Evolutionary conservation across 1,139 yeast species (phyloP).

Genomic region (Geotrichum macrosporum): DNA sequence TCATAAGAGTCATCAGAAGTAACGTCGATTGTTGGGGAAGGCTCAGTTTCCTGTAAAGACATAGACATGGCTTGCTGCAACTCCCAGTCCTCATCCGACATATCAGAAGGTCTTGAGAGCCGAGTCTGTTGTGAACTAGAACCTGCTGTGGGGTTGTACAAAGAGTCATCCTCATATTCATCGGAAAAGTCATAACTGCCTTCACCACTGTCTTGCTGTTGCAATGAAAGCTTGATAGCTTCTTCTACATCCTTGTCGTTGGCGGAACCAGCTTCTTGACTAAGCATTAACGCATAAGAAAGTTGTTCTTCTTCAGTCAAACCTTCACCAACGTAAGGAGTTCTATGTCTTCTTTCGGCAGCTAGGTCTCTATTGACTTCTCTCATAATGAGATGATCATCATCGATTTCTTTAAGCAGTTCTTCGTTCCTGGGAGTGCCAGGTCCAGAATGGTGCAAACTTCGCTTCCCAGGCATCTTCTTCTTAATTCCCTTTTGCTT

Average conservation of each 20-base stretch:
- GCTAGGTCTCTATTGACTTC: constrained; percentile 25
- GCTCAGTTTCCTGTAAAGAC: neutral
- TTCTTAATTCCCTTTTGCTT: constrained; percentile 28
- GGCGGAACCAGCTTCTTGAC: constrained; percentile 28
- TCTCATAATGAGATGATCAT: constrained; percentile 33
- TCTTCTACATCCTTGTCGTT: constrained; percentile 25
- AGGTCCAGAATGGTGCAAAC: constrained; percentile 4
- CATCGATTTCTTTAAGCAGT: constrained; percentile 34
- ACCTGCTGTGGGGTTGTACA: neutral
- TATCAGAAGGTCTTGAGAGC: constrained; percentile 3
- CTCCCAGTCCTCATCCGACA: constrained; percentile 10
- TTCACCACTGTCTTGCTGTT: too few species aligned
- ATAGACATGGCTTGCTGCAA: constrained; percentile 1
- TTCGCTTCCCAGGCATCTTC: constrained; percentile 31
- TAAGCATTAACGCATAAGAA: constrained; percentile 42
- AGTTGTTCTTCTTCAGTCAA: constrained; percentile 45
- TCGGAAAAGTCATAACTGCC: constrained; percentile 17
- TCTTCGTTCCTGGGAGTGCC: constrained; percentile 34
- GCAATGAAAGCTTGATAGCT: too few species aligned
- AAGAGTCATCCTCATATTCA: neutral
- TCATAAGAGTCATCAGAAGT: constrained; percentile 13
- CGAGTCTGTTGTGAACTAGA: constrained; percentile 1
- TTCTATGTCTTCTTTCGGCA: constrained; percentile 27
- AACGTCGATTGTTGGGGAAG: constrained; percentile 1
- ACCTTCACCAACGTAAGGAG: constrained; percentile 36